Percentiles rank a stretch among this genome's conserved stretches.
phyloP scores from a whole-genome alignment of 1,139 yeast genomes.

The Yamadazyma diddensiae region DNA sequence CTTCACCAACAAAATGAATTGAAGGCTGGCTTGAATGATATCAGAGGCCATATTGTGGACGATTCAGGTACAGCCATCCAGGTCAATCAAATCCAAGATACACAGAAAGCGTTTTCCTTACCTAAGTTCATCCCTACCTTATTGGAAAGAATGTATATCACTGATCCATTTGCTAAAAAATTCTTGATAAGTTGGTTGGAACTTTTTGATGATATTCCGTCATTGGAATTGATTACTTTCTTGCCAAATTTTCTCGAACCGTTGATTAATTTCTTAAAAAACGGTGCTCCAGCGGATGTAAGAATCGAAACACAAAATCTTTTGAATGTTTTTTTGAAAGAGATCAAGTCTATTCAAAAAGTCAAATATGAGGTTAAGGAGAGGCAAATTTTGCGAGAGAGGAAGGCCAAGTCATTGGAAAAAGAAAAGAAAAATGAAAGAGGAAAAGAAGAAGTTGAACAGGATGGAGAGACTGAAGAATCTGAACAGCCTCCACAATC shows the following conservation, averaged over 20 bases:
- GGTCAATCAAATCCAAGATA: conserved; percentile 58
- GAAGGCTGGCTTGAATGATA: conserved; percentile 25
- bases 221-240: conserved; percentile 80
- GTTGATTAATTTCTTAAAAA: conserved; percentile 66
- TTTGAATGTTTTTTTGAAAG: conserved; percentile 72
- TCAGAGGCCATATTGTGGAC: conserved; percentile 44
- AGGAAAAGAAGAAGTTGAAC: conserved; percentile 8
- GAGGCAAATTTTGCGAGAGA: conserved; percentile 24
- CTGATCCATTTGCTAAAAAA: conserved; percentile 89
- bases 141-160: conserved; percentile 86
- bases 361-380: conserved; percentile 53
- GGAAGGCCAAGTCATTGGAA: conserved; percentile 1
- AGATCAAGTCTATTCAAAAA: conserved; percentile 70
- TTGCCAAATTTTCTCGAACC: conserved; percentile 91
- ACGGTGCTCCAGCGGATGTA: conserved; percentile 85
- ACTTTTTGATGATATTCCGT: conserved; percentile 87
- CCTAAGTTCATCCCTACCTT: conserved; percentile 87
- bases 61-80: conserved; percentile 56
- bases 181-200: conserved; percentile 93
- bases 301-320: conserved; percentile 81
- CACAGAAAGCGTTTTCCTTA: conserved; percentile 75
- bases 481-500: background rate
- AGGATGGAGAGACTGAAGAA: conserved; percentile 1
- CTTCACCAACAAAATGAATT: conserved; percentile 50
- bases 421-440: conserved; percentile 1